phyloP scores from a whole-genome alignment of 352 stramenopile species.

The Globisporangium sylvaticum region DNA sequence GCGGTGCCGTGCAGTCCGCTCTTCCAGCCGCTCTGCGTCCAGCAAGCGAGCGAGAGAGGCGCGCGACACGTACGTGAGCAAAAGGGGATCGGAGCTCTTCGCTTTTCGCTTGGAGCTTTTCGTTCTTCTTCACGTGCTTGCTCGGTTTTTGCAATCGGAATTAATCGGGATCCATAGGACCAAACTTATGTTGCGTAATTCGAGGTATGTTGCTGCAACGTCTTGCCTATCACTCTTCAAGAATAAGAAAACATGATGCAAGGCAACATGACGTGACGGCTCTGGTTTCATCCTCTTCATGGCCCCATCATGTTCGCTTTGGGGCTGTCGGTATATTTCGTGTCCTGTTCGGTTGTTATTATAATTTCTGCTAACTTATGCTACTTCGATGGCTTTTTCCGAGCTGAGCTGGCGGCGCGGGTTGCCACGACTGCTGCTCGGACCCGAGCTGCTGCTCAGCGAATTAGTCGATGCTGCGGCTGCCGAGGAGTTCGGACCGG shows the following conservation, averaged over 20 bases:
- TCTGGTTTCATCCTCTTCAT: too few species aligned
- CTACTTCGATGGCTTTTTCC: constrained; percentile 13
- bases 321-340: neutral
- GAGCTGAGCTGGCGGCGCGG: constrained; percentile 4
- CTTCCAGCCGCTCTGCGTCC: neutral
- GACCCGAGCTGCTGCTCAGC: constrained; percentile 6
- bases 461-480: neutral
- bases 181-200: too few species aligned
- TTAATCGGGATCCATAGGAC: too few species aligned
- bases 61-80: neutral
- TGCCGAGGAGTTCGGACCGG: neutral
- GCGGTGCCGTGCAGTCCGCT: neutral
- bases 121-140: neutral
- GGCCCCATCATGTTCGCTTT: too few species aligned
- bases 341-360: neutral
- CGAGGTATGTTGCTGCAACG: too few species aligned
- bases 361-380: constrained; percentile 17
- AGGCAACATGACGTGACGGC: too few species aligned
- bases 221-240: too few species aligned
- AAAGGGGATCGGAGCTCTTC: neutral
- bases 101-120: neutral
- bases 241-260: too few species aligned
- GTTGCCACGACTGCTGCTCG: neutral
- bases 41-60: too few species aligned
- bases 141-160: neutral